A percentile compares a stretch with the other conserved stretches of the same genome.
Evolutionary conservation across 2,329 filamentous ascomycete genomes (phyloP).

Genomic region (Colletotrichum lini): DNA sequence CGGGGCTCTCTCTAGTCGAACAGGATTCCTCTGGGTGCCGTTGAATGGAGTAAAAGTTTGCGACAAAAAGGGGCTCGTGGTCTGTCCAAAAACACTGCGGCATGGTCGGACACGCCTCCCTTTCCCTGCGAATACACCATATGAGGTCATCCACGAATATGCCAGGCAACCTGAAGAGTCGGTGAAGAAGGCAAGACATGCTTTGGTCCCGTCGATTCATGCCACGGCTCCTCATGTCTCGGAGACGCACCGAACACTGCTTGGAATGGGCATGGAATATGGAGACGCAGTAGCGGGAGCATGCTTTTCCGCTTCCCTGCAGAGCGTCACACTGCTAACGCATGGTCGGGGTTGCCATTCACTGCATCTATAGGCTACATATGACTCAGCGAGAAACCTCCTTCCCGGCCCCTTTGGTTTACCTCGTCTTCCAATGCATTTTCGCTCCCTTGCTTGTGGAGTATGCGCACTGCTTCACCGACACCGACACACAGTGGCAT

Average conservation of each 20-base stretch:
- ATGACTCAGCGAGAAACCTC: slow-evolving; percentile 33
- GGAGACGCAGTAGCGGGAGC: slow-evolving; percentile 40
- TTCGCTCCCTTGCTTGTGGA: slow-evolving; percentile 33
- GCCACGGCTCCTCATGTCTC: slow-evolving; percentile 39
- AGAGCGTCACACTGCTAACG: slow-evolving; percentile 41
- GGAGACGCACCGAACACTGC: slow-evolving; percentile 41
- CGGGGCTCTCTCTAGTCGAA: slow-evolving; percentile 27
- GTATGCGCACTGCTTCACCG: slow-evolving; percentile 33
- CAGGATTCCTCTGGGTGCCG: slow-evolving; percentile 31
- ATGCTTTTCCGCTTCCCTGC: slow-evolving; percentile 38
- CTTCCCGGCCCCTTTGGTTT: background rate
- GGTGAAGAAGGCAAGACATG: slow-evolving; percentile 40
- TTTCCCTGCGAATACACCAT: slow-evolving; percentile 13
- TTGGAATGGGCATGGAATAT: slow-evolving; percentile 39
- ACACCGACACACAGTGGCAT: slow-evolving; percentile 23
- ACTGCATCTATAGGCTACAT: slow-evolving; percentile 32
- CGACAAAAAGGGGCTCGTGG: background rate
- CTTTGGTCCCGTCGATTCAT: slow-evolving; percentile 22
- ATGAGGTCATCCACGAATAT: slow-evolving; percentile 39
- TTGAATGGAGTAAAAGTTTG: slow-evolving; percentile 26
- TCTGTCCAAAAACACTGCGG: slow-evolving; percentile 27
- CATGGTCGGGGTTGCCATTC: slow-evolving; percentile 26
- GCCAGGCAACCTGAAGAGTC: slow-evolving; percentile 41
- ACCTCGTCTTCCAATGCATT: background rate
- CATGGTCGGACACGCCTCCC: slow-evolving; percentile 28